Base-by-base conservation (phyloP, 352 stramenopile genomes). In the Pythium volutum region DNA sequence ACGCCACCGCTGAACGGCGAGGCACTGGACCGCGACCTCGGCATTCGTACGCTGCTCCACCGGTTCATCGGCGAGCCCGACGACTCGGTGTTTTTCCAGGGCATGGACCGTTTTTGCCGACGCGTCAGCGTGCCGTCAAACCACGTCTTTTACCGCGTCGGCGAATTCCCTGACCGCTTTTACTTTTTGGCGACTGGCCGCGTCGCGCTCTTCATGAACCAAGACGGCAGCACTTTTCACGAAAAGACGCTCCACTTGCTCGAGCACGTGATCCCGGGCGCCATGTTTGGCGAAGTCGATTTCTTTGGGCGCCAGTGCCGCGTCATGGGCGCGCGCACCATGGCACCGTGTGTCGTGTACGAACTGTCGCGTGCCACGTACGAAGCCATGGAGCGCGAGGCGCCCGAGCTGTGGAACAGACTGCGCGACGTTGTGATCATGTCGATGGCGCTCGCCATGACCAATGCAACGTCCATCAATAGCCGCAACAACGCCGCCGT, bases 271-370 rank as follows among this genome's bases (percentile, higher is more conserved):
- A 77, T 89, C 18, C 79, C 84, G 0, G 84, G 81, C 10, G 83
- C 82, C 31, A 89, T 93, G 77, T 95, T 95, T 64, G 86, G 86
- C 23, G 86, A 95, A 56, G 84, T 92, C 3, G 86, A 95, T 54
- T 95, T 95, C 56, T 93, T 95, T 48, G 77, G 82, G 31, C 65
- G 68, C 20, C 86, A 95, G 58, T 76, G 74, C 23, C 77, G 84
- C 36, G 77, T 82, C 61, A 86, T 91, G 76, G 75, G 67, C 36
- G 84, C 78, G 9, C 70, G 54, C 0, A 74, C 84, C 0, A 59
- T 78, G 26, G 70, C 80, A 41, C 67, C 69, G 5, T 86, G 78
- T 55, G 75, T 83, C 23, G 82, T 93, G 47, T 93, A 87, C 47
- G 77, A 87, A 55, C 79, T 93, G 70, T 81, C 68, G 3, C 81